phyloP scores from a whole-genome alignment of 345 rosid genomes.

The Populus euphratica region DNA sequence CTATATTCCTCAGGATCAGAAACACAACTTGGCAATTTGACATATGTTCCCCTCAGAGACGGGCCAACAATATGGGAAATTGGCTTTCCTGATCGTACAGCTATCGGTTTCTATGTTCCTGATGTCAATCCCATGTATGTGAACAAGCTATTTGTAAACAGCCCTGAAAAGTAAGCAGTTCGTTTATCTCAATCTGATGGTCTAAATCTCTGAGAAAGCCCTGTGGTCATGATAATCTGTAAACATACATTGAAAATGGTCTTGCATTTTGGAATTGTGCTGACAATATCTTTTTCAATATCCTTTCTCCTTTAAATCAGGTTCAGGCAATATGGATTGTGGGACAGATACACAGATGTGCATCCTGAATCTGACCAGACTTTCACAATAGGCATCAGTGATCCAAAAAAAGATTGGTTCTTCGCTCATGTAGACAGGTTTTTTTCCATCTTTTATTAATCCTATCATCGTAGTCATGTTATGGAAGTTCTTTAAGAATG shows the following conservation, averaged over 20 bases:
- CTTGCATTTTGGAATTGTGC: too few species aligned
- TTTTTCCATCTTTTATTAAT: not conserved
- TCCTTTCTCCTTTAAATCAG: constrained; percentile 13
- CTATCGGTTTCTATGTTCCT: constrained; percentile 32
- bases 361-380: constrained; percentile 31
- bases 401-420: constrained; percentile 37
- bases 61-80: constrained; percentile 43
- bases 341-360: constrained; percentile 41
- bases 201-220: too few species aligned
- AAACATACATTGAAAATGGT: too few species aligned
- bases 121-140: constrained; percentile 36
- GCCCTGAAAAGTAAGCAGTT: constrained; percentile 30
- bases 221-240: too few species aligned
- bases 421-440: constrained; percentile 41
- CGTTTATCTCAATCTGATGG: not conserved
- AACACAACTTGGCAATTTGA: constrained; percentile 25
- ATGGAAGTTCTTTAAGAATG: too few species aligned
- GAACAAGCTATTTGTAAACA: constrained; percentile 33
- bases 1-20: constrained; percentile 21
- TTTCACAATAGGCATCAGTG: constrained; percentile 31
- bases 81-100: constrained; percentile 37
- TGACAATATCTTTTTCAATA: not conserved
- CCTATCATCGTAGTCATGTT: too few species aligned
- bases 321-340: constrained; percentile 39
- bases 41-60: constrained; percentile 24